Evolutionary conservation across 1,284 basidiomycete genomes (phyloP).

Genomic region (Fomitopsis pinicola): DNA sequence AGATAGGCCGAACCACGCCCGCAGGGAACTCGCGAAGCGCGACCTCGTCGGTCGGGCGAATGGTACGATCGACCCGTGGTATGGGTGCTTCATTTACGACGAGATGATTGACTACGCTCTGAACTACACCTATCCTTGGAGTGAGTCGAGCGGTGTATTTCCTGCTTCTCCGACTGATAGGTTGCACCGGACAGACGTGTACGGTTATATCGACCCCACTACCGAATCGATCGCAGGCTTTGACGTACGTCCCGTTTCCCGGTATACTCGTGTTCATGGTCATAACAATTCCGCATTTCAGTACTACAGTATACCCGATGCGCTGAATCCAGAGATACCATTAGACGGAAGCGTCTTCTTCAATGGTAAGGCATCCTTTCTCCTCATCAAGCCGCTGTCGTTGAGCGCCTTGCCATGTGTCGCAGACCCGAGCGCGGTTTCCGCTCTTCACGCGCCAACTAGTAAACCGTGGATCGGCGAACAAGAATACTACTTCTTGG

Average conservation of each 20-base stretch:
- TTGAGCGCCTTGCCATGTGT: background rate
- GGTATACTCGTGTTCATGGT: background rate
- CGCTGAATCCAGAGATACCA: conserved; percentile 29
- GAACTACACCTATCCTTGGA: conserved; percentile 56
- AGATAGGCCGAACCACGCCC: background rate
- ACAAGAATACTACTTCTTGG: conserved; percentile 28
- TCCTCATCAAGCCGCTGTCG: background rate
- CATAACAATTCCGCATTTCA: background rate
- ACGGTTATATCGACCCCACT: conserved; percentile 5
- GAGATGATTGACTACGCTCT: conserved; percentile 34
- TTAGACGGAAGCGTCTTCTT: conserved; percentile 40
- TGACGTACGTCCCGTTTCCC: conserved; percentile 14
- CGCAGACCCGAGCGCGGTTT: conserved; percentile 46
- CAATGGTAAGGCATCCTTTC: conserved; percentile 42
- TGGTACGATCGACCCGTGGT: conserved; percentile 31
- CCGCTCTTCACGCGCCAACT: conserved; percentile 67
- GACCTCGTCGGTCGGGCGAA: conserved; percentile 23
- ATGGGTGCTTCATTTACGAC: conserved; percentile 31
- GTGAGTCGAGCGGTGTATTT: conserved; percentile 32
- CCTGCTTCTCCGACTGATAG: background rate
- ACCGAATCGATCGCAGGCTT: conserved; percentile 14
- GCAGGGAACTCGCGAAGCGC: conserved; percentile 16
- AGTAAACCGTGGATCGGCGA: conserved; percentile 49
- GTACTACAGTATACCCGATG: conserved; percentile 32
- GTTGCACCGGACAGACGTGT: conserved; percentile 6